phyloP scores from a whole-genome alignment of 768 basidiomycete genomes.

The Astraeus odoratus region DNA sequence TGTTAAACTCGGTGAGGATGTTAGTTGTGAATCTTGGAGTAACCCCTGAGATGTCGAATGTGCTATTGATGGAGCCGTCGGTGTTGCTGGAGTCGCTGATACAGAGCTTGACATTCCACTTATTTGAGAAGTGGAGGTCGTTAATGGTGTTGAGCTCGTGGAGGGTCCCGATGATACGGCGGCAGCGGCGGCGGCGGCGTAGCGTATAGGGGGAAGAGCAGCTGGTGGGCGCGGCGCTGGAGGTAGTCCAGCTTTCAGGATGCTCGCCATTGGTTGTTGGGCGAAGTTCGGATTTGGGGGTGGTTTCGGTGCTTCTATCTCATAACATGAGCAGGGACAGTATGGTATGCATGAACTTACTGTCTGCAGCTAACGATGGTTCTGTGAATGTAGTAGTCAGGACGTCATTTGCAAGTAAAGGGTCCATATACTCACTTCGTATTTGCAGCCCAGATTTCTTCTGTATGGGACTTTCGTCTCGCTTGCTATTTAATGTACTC shows the following conservation, averaged over 20 bases:
- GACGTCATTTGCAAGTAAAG: constrained; percentile 3
- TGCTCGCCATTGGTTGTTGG: constrained; percentile 68
- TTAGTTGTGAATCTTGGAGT: constrained; percentile 29
- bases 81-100: constrained; percentile 36
- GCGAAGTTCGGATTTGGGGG: constrained; percentile 77
- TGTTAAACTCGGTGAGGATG: constrained; percentile 79
- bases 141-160: constrained; percentile 29
- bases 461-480: constrained; percentile 69
- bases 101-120: constrained; percentile 27
- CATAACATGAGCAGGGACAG: constrained; percentile 4
- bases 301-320: constrained; percentile 41
- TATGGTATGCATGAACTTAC: constrained; percentile 31
- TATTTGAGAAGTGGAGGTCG: constrained; percentile 35
- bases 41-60: constrained; percentile 27
- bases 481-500: constrained; percentile 64
- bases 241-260: constrained; percentile 70
- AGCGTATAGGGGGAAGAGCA: constrained; percentile 73
- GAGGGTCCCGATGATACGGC: constrained; percentile 27
- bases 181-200: constrained; percentile 83
- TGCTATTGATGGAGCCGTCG: constrained; percentile 33
- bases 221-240: constrained; percentile 46
- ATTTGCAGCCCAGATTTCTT: constrained; percentile 68
- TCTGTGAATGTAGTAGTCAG: constrained; percentile 36
- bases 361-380: constrained; percentile 53
- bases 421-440: constrained; percentile 53